Evolutionary conservation across 2,329 filamentous ascomycete genomes (phyloP).

Genomic region (Aureobasidium sp.): DNA sequence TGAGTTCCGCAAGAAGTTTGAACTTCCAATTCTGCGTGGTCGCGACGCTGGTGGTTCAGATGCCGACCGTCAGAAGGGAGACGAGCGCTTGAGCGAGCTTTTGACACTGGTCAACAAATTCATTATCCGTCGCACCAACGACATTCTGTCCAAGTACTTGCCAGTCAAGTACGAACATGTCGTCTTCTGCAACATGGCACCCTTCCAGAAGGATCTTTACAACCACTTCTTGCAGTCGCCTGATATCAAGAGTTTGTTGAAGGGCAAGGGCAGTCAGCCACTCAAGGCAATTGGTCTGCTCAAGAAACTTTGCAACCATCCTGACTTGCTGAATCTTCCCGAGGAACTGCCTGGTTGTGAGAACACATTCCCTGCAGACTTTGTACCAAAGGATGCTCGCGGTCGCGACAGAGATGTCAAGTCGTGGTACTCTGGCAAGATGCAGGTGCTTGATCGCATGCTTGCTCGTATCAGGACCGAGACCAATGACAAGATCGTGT

Average conservation of each 20-base stretch:
- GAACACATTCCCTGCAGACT: conserved; percentile 73
- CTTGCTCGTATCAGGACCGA: conserved; percentile 89
- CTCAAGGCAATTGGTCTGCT: conserved; percentile 93
- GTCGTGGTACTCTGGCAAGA: conserved; percentile 95
- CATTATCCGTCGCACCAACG: conserved; percentile 95
- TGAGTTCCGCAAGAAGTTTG: conserved; percentile 91
- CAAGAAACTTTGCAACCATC: conserved; percentile 98
- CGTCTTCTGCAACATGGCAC: conserved; percentile 90
- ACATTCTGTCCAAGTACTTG: conserved; percentile 94
- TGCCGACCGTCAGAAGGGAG: conserved; percentile 71
- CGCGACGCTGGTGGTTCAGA: conserved; percentile 87
- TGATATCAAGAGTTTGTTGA: conserved; percentile 83
- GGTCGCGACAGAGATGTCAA: conserved; percentile 89
- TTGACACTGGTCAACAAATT: conserved; percentile 90
- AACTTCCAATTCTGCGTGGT: conserved; percentile 84
- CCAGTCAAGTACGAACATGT: conserved; percentile 99
- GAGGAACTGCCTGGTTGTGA: conserved; percentile 85
- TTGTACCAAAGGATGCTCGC: conserved; percentile 76
- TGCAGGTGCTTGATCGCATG: conserved; percentile 94
- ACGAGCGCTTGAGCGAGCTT: conserved; percentile 74
- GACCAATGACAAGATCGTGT: conserved; percentile 97
- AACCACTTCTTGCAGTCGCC: conserved; percentile 96
- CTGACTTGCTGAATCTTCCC: conserved; percentile 77
- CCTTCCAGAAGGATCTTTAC: conserved; percentile 89
- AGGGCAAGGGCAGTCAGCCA: conserved; percentile 91